Evolutionary conservation across 2,329 filamentous ascomycete genomes (phyloP), one percentile per base, ranked within the genome.

Genomic region (Dactylellina parvicollis): DNA sequence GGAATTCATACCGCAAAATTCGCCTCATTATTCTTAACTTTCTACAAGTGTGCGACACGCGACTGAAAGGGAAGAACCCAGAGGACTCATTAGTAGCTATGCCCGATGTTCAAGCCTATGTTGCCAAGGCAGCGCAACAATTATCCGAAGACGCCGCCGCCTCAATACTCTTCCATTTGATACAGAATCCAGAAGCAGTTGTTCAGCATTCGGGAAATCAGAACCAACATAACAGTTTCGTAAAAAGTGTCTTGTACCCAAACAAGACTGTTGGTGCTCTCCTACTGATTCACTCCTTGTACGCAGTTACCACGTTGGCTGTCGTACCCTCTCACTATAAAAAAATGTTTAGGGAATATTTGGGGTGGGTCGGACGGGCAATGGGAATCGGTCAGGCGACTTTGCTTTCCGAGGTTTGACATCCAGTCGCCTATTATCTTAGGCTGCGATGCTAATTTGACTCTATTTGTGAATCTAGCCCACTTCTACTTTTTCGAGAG

Each of bases 1-100:
- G 55, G 55, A 60, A 60, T 22, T 47, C 36, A 8, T 60, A 60
- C 28, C 55, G 55, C 8, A 60, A 60, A 49, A 14, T 60, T 16
- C 55, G 55, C 26, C 24, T 60, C 5, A 28, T 60, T 9, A 34
- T 60, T n/a, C 26, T 60, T 4, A 60, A 22, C 24, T 14, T 60
- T 1, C 42, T 46, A 1, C 16, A 32, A 2, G 40, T 32, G n/a
- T 60, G 55, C 40, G 40, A 60, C 24, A 36, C 24, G 7, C 38
- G 40, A n/a, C n/a, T 60, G n/a, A 46, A 20, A 16, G 16, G 20
- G 1, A 16, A 46, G 3, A 34, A 60, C 18, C 26, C 55, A 14
- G 28, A 60, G 4, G 40, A 60, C 7, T n/a, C 10, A 4, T 7
- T 47, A n/a, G 5, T 14, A 2, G 5, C 18, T 10, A 14, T 18